Evolutionary conservation across 2,329 filamentous ascomycete genomes (phyloP).

Genomic region (Lecanicillium sp.): DNA sequence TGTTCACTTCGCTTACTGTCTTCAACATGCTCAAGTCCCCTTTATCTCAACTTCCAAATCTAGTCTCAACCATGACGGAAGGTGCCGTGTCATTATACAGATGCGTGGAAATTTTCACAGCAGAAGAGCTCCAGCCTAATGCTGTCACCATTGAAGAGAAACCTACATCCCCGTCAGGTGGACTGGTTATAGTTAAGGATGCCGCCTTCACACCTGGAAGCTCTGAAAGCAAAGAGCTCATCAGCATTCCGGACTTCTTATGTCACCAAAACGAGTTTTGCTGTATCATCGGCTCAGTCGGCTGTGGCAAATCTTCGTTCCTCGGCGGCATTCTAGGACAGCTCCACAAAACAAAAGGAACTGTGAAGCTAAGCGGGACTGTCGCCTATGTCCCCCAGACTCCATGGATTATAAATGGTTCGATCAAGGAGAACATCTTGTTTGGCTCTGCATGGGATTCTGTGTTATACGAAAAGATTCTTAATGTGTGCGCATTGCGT

Average conservation of each 20-base stretch:
- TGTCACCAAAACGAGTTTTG: conserved; percentile 81
- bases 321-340: conserved; percentile 77
- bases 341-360: conserved; percentile 74
- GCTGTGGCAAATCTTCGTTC: conserved; percentile 83
- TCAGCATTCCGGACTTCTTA: conserved; percentile 74
- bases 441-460: conserved; percentile 87
- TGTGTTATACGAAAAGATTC: conserved; percentile 78
- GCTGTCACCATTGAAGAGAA: conserved; percentile 62
- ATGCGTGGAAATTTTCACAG: conserved; percentile 69
- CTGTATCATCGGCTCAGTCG: conserved; percentile 80
- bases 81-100: conserved; percentile 76
- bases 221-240: conserved; percentile 57
- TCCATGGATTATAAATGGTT: conserved; percentile 91
- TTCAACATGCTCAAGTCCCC: conserved; percentile 92
- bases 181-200: conserved; percentile 72
- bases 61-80: conserved; percentile 86
- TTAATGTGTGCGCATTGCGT: conserved; percentile 74
- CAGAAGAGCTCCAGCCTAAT: conserved; percentile 77
- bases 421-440: conserved; percentile 83
- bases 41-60: conserved; percentile 81
- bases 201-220: conserved; percentile 87
- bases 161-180: conserved; percentile 66
- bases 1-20: conserved; percentile 77
- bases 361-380: conserved; percentile 68
- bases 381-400: conserved; percentile 85